Base-by-base conservation (phyloP, 169 alveolate species). In the Cryptosporidium baileyi region DNA sequence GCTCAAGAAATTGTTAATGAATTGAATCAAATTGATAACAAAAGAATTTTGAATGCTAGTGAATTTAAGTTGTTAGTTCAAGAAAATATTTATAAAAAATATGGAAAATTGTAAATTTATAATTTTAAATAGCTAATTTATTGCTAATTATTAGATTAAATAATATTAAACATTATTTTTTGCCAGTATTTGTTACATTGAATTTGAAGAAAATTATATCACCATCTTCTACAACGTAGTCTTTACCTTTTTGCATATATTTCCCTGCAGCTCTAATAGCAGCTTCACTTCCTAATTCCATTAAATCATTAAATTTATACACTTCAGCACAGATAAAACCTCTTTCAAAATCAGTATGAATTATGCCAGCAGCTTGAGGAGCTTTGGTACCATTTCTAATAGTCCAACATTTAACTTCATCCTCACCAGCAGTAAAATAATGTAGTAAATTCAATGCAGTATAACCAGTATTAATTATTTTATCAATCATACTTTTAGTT, bases 341-440 rank as follows among this genome's bases (percentile, higher is more conserved):
- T 61, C 97, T 93, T 88, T 98, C 99, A 90, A 98, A 96, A 89
- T 98, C 99, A 17, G 99, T 92, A 82, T 92, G 95, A 17, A 92
- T 92, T 59, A 89, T 90, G 0, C 95, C 95, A 1, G 95, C 93
- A 3, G 91, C 91, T 32, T 80, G 82, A 4, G 91, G 88, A 34
- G 88, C 89, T 82, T 95, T 96, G 15, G 98, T 90, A 0, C 99
- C 99, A 88, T 94, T 93, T 80, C 98, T 93, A 15, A 97, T 94
- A 19, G 99, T 96, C 99, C 99, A 98, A 92, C 99, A 97, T 88
- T 96, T 95, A 47, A 97, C 99, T 89, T 98, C 99, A 92, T 98
- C 99, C 60, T 97, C 98, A 24, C 99, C 99, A 82, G 99, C 98
- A 32, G 99, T 98, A 94, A 97, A 98, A 93, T 94, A 98, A 92